A percentile compares a stretch with the other conserved stretches of the same genome.
Conservation (phyloP, 148 eudicot species). For the Heliamphora exappendiculata region DNA sequence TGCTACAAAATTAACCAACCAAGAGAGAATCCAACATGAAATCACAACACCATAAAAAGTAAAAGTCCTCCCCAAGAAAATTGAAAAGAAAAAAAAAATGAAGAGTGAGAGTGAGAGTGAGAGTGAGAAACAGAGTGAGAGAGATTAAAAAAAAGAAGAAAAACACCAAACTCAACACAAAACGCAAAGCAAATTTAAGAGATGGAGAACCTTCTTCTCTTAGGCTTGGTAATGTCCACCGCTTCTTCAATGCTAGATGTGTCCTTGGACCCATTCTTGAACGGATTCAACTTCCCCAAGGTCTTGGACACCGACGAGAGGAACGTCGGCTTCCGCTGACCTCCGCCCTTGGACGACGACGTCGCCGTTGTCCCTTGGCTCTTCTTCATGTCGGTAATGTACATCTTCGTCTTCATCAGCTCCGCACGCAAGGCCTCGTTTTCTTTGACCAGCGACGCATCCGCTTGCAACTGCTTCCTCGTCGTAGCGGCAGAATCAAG, state of each 20-base stretch:
- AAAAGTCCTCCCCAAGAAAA: too few relatives aligned
- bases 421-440: constrained; percentile 64
- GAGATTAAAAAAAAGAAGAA: too few relatives aligned
- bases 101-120: too few relatives aligned
- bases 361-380: constrained; percentile 32
- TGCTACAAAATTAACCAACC: too few relatives aligned
- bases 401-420: constrained; percentile 77
- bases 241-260: constrained; percentile 60
- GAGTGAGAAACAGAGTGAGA: too few relatives aligned
- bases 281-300: constrained; percentile 83
- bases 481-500: constrained; percentile 30
- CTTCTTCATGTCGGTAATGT: constrained; percentile 49
- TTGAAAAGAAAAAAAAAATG: too few relatives aligned
- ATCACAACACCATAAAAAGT: too few relatives aligned
- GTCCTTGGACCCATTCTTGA: constrained; percentile 88
- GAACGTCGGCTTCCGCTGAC: constrained; percentile 42
- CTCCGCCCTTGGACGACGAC: constrained; percentile 11
- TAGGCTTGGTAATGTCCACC: constrained; percentile 73
- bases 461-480: constrained; percentile 47
- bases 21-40: too few relatives aligned
- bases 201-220: constrained; percentile 83
- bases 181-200: constrained; percentile 28
- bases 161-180: background rate
- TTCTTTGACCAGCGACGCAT: constrained; percentile 60
- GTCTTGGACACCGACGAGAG: constrained; percentile 82